Evolutionary conservation across 768 basidiomycete genomes (phyloP).

Genomic region (Calvatia gigantea): DNA sequence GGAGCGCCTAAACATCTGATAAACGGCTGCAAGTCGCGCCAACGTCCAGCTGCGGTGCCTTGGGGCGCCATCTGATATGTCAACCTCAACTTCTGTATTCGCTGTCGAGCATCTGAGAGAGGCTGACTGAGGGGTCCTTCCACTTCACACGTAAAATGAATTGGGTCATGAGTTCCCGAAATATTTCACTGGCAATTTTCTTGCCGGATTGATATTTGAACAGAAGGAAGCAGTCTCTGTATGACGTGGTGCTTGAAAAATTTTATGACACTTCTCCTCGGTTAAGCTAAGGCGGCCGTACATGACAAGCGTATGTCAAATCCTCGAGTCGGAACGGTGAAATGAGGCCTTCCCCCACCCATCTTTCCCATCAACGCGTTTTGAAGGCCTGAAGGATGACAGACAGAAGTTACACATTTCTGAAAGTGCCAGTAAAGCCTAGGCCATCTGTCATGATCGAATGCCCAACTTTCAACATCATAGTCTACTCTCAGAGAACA

Average conservation of each 20-base stretch:
- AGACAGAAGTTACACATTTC: not conserved
- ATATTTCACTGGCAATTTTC: not conserved
- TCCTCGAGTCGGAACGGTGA: conserved; percentile 8
- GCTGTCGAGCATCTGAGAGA: not conserved
- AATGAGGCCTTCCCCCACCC: not conserved
- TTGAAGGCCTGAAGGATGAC: not conserved
- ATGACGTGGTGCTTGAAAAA: not conserved
- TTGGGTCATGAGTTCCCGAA: not conserved
- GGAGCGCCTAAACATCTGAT: conserved; percentile 2
- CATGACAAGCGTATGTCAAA: not conserved
- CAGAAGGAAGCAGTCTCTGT: not conserved
- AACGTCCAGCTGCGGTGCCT: conserved; percentile 5
- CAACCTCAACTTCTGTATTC: not conserved
- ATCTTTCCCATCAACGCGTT: not conserved
- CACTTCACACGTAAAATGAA: not conserved
- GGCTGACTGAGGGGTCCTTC: not conserved
- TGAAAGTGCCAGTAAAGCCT: not conserved
- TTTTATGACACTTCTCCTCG: not conserved
- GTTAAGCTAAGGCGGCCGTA: not conserved
- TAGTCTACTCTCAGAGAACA: not conserved
- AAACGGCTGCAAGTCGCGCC: not conserved
- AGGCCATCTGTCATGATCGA: not conserved
- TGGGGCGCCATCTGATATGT: not conserved
- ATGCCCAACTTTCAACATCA: not conserved
- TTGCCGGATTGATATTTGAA: not conserved